Percentiles rank a stretch among this genome's conserved stretches.
These are phyloP conservation scores for Colletotrichum sp. DNA, from an alignment of 2,329 filamentous ascomycete species.

Conservation along the genomic window DNA sequence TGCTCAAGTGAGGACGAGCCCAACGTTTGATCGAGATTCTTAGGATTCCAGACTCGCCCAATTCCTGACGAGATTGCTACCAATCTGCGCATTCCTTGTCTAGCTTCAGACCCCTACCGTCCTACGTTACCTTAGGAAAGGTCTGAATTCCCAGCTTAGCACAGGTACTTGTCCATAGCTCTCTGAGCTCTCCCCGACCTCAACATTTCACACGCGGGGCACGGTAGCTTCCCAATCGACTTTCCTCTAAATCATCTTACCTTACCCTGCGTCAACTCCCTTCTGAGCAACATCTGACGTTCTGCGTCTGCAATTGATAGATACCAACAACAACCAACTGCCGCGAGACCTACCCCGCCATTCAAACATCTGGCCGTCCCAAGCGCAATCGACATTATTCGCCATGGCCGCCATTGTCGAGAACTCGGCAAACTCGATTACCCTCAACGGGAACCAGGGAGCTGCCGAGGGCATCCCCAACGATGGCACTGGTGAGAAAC, in stretches of 20 bases:
- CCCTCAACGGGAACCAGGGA: conserved; percentile 37
- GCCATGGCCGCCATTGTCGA: conserved; percentile 26
- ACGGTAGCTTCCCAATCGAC: not conserved
- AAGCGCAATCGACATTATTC: not conserved
- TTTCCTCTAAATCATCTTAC: not conserved
- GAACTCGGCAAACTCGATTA: conserved; percentile 50
- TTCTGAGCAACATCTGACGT: not conserved
- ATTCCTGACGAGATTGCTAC: conserved; percentile 19
- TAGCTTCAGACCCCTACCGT: conserved; percentile 19
- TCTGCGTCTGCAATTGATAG: not conserved
- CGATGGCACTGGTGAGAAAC: conserved; percentile 72
- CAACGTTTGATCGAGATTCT: conserved; percentile 7
- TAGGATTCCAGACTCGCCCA: not conserved
- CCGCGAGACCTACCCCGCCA: conserved; percentile 5
- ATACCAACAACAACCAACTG: not conserved
- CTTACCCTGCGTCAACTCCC: not conserved
- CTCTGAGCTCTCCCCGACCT: conserved; percentile 9
- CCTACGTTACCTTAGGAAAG: conserved; percentile 19
- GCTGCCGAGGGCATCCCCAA: conserved; percentile 59
- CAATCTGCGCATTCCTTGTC: conserved; percentile 19
- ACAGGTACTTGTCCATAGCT: conserved; percentile 9
- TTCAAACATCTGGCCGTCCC: not conserved
- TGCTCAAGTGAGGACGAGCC: not conserved
- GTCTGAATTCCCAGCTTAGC: conserved; percentile 4
- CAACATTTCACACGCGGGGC: conserved; percentile 14